Evolutionary conservation across 345 rosid genomes (phyloP), one percentile per base, ranked within the genome.

Genomic region (Schrenkiella parvula): DNA sequence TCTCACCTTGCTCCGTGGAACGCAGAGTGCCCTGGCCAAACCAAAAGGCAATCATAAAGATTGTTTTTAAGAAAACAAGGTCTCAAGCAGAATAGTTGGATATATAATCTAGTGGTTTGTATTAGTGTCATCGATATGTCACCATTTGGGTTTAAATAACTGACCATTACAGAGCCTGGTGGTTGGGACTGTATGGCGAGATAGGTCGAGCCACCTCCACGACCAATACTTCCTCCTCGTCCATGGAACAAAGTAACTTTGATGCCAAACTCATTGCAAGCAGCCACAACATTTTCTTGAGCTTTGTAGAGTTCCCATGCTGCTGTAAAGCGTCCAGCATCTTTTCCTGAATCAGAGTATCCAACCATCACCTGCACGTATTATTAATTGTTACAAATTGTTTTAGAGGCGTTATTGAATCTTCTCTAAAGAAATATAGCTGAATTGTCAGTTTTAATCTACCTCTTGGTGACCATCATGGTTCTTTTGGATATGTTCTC

Each of bases 241-340:
- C 98, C 98, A 82, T 93, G 98, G 82, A 93, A 93, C 48, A 91
- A 84, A 41, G 97, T 91, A 58, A 93, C 87, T 81, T 91, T 91
- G 41, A 93, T 87, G 38, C 96, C 96, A 80, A 54, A 87, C 66
- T 91, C 96, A 60, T 87, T 88, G 72, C 97, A 93, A 21, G 97
- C 96, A 35, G 92, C 91, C 54, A 88, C 97, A 84, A 93, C 99
- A 83, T 91, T 91, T 82, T 91, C 98, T 73, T 91, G 98, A 46
- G 98, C 98, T 82, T 93, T 93, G 82, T 93, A 93, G 23, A 93
- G 95, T 78, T 93, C 99, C 97, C 97, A 93, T 8, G 97, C 99
- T 32, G 99, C 99, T 14, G 99, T 89, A 76, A 93, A 93, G 53
- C 96, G 89, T n/a, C 99, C 96, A 56, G 99, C 90, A 78, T 91